phyloP scores from a whole-genome alignment of 441 rosid species.

The Geranium incanum region DNA sequence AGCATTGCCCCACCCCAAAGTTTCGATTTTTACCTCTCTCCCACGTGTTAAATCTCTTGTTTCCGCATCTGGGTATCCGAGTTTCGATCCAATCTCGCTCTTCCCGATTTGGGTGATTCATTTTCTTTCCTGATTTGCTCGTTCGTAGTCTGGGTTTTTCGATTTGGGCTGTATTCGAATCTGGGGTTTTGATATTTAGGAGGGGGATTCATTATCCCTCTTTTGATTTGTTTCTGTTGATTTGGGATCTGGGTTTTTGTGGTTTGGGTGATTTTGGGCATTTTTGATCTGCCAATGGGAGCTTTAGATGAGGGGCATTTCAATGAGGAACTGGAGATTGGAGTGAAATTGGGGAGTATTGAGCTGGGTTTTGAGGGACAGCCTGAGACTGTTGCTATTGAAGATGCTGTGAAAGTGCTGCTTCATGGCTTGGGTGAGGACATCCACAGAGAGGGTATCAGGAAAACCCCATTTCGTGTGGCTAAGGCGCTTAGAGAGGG shows the following conservation, averaged over 20 bases:
- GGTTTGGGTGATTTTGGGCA: conserved; percentile 27
- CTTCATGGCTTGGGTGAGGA: conserved; percentile 76
- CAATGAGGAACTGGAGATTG: conserved; percentile 46
- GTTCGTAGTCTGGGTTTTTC: background rate
- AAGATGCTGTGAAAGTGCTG: conserved; percentile 73
- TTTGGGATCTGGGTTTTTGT: conserved; percentile 29
- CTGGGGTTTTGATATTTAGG: conserved; percentile 11
- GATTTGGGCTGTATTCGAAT: conserved; percentile 1
- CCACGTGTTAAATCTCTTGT: background rate
- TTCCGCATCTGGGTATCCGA: conserved; percentile 17
- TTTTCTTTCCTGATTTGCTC: background rate
- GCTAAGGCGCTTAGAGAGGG: conserved; percentile 88
- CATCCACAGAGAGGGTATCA: conserved; percentile 73
- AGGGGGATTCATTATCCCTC: conserved; percentile 10
- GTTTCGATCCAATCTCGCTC: conserved; percentile 4
- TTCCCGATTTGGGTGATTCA: background rate
- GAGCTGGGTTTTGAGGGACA: conserved; percentile 45
- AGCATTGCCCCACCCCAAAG: background rate
- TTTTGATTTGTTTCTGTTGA: conserved; percentile 12
- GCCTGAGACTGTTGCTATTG: conserved; percentile 55
- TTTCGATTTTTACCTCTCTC: background rate
- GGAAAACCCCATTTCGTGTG: conserved; percentile 86
- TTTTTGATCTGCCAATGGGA: conserved; percentile 53
- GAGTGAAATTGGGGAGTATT: conserved; percentile 38
- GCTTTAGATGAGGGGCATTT: conserved; percentile 69